Conservation (phyloP, 805 yeast genomes). For the Metschnikowia cerradonensis region DNA sequence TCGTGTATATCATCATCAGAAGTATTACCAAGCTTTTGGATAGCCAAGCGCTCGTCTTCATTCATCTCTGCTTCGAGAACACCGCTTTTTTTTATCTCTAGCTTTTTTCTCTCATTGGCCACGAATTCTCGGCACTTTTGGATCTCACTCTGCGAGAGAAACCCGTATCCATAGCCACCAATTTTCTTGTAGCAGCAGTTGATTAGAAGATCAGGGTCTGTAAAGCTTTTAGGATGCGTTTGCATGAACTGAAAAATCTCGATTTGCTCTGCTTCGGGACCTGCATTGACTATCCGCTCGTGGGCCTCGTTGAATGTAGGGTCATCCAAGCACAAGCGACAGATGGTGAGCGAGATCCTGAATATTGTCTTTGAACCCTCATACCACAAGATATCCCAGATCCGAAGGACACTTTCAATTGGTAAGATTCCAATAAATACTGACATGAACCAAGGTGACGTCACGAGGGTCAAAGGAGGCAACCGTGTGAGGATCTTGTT, state of each 20-base stretch:
- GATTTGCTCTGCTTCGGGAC: conserved; percentile 37
- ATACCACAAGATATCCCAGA: conserved; percentile 93
- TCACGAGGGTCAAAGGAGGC: conserved; percentile 89
- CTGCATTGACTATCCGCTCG: conserved; percentile 13
- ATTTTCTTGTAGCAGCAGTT: conserved; percentile 73
- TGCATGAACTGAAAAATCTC: conserved; percentile 80
- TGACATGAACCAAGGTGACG: conserved; percentile 98
- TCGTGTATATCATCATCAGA: conserved; percentile 37
- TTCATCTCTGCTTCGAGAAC: conserved; percentile 33
- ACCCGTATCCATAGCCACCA: conserved; percentile 61
- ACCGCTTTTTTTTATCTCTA: conserved; percentile 25
- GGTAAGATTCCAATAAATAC: conserved; percentile 90
- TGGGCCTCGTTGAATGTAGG: conserved; percentile 45
- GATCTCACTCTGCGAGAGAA: conserved; percentile 78
- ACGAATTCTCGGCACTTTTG: conserved; percentile 76
- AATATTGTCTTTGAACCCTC: conserved; percentile 87
- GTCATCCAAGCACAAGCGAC: conserved; percentile 62
- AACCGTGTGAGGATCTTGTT: conserved; percentile 61
- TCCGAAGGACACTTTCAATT: conserved; percentile 77
- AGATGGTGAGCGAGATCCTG: conserved; percentile 74
- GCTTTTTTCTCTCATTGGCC: conserved; percentile 50
- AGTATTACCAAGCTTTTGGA: conserved; percentile 19
- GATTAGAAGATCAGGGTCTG: conserved; percentile 67
- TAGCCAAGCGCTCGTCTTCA: conserved; percentile 35
- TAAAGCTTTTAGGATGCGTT: conserved; percentile 65